Base-by-base conservation (phyloP, 2,329 filamentous ascomycete species). In the Aspergillus latus region DNA sequence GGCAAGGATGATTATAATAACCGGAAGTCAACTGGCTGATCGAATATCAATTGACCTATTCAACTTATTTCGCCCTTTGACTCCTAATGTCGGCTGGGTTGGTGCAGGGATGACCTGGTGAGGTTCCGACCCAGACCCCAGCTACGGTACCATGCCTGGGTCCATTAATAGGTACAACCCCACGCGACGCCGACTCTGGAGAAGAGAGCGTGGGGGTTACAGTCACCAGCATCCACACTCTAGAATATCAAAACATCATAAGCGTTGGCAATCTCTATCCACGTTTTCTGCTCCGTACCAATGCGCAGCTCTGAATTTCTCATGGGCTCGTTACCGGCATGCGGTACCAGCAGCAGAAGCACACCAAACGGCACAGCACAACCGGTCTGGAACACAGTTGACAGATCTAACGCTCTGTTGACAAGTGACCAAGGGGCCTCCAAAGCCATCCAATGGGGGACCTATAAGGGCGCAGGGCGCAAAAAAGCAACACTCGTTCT, bases 101-200 rank as follows among this genome's bases (percentile, higher is more conserved):
- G 54, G 54, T 54, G 50, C 48, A 39, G 34, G 32, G 29, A 49
- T 44, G 9, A 28, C 28, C 54, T 39, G 30, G 44, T 39, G 15
- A 47, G 39, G 40, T 16, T 16, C 54, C 34, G 32, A 50, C 44
- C 40, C 21, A 43, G 49, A 47, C 48, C 34, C 40, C 11, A 34
- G 30, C 29, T 49, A 47, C 34, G 57, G 50, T 53, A 49, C 55
- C 21, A 21, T 21, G 21, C 21, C 21, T 21, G 21, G 21, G 21
- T 21, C 21, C 21, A 21, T 21, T 21, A 21, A 34, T 34, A 37
- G 34, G 45, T 51, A 50, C 58, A 21, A 21, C 21, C 58, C 58
- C 58, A 60, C 58, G 58, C 58, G 50, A 58, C 52, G 15, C 34
- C 48, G 39, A 21, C 28, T 52, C 55, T 53, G 49, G 49, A 57